Evolutionary conservation across 2,329 filamentous ascomycete species (phyloP), one percentile per base, ranked within the genome.

Genomic region (Lachnellula cervina): DNA sequence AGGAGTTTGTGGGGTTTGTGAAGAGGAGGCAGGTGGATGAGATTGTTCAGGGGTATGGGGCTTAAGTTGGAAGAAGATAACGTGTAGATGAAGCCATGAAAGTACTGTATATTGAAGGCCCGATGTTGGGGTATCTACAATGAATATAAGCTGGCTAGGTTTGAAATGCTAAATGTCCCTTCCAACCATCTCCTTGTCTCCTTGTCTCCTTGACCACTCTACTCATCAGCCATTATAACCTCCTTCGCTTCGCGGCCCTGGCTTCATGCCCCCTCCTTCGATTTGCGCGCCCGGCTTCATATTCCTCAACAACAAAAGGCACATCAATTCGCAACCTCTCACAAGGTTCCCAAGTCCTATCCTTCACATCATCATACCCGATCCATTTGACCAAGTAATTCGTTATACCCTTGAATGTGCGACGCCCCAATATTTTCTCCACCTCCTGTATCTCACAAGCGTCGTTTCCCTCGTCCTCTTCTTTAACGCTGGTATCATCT

Each of bases 1-100:
- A 64, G 47, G 66, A 69, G n/a, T 73, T 72, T 53, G 57, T 67
- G 6, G 66, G 69, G 21, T 73, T 73, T 51, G 66, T 69, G 55
- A 72, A 71, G 51, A 67, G 67, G 40, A 62, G 56, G 47, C 57
- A 61, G 42, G 52, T 58, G 14, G 56, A 62, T 56, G 55, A 62
- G 52, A 59, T 68, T 64, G 49, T 57, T 56, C 43, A 68, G 68
- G 54, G 61, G 63, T 56, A 69, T 68, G 42, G 42, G 13, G 42
- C 42, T 13, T 44, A 21, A 44, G 11, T 21, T 4, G 8, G 38
- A 40, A 19, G 38, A 19, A 17, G 9, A 17, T 40, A 17, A 40
- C 6, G 2, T 40, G 17, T 40, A 40, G 38, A 40, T 19, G 16
- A 40, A 40, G 38, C 14, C 5, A 40, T 17, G 16, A 9, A 40